phyloP scores from a whole-genome alignment of 768 basidiomycete genomes.

The Chalciporus piperatus region DNA sequence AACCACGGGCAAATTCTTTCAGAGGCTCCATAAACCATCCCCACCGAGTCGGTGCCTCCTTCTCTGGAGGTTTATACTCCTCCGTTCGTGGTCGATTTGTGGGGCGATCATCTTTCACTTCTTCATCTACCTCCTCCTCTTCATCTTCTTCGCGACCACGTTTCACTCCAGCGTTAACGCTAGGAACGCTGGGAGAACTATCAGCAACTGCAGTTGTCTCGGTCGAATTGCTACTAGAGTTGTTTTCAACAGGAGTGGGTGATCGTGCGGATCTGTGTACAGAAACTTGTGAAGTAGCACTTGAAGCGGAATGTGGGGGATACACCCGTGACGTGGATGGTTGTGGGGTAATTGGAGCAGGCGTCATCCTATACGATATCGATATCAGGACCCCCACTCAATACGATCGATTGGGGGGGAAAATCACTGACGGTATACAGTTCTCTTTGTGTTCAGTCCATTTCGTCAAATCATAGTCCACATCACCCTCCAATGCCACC shows the following conservation, averaged over 20 bases:
- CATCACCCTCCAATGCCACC: constrained; percentile 45
- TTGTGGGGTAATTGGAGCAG: constrained; percentile 22
- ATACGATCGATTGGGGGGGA: background rate
- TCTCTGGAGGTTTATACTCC: constrained; percentile 41
- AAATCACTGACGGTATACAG: constrained; percentile 41
- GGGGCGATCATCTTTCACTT: constrained; percentile 41
- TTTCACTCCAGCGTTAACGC: constrained; percentile 38
- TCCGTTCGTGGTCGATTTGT: constrained; percentile 52
- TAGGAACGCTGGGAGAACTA: constrained; percentile 3
- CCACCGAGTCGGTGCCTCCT: constrained; percentile 45
- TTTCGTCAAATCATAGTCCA: constrained; percentile 56
- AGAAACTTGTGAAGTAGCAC: constrained; percentile 14
- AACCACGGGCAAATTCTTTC: constrained; percentile 63
- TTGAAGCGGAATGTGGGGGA: constrained; percentile 19
- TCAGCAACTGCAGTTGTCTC: constrained; percentile 40
- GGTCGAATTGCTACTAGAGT: constrained; percentile 29
- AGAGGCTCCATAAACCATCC: constrained; percentile 64
- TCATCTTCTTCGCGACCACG: constrained; percentile 44
- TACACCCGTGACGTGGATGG: constrained; percentile 12
- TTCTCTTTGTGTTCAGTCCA: constrained; percentile 63
- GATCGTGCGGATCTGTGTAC: constrained; percentile 12
- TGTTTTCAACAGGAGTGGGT: constrained; percentile 9
- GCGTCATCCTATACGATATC: constrained; percentile 12
- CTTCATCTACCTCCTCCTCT: constrained; percentile 32
- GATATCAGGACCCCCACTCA: constrained; percentile 2